Evolutionary conservation across 1,284 basidiomycete genomes (phyloP).

Genomic region (Schizophyllum commune): DNA sequence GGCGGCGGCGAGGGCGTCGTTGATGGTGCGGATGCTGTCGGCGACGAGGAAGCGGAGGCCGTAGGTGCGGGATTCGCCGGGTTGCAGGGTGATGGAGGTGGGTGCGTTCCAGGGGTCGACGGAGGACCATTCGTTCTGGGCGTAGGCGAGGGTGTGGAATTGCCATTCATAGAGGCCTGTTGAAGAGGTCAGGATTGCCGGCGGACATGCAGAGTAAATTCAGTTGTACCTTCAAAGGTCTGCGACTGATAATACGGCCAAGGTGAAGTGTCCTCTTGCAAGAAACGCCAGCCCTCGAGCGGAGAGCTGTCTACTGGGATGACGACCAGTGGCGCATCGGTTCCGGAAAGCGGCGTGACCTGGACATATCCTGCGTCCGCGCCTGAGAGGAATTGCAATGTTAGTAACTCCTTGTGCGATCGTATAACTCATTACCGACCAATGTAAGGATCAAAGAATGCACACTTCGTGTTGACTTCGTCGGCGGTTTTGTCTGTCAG

Average conservation of each 20-base stretch:
- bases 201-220: no score
- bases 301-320: constrained; percentile 41
- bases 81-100: constrained; percentile 39
- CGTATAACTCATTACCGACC: no score
- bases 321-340: constrained; percentile 44
- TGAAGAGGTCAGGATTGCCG: no score
- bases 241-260: constrained; percentile 49
- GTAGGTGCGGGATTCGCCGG: constrained; percentile 43
- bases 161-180: constrained; percentile 50
- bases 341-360: constrained; percentile 49
- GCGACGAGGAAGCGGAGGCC: constrained; percentile 46
- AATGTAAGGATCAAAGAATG: constrained; percentile 46
- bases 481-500: constrained; percentile 46
- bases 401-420: no score
- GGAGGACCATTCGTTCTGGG: constrained; percentile 45
- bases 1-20: constrained; percentile 33
- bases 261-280: constrained; percentile 38
- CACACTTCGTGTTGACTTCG: constrained; percentile 45
- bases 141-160: constrained; percentile 52
- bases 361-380: constrained; percentile 45
- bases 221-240: no score
- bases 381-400: neutral
- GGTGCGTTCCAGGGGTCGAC: constrained; percentile 51
- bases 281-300: constrained; percentile 53
- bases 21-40: constrained; percentile 43